phyloP scores from a whole-genome alignment of 768 basidiomycete genomes.

The Boletus huronensis region DNA sequence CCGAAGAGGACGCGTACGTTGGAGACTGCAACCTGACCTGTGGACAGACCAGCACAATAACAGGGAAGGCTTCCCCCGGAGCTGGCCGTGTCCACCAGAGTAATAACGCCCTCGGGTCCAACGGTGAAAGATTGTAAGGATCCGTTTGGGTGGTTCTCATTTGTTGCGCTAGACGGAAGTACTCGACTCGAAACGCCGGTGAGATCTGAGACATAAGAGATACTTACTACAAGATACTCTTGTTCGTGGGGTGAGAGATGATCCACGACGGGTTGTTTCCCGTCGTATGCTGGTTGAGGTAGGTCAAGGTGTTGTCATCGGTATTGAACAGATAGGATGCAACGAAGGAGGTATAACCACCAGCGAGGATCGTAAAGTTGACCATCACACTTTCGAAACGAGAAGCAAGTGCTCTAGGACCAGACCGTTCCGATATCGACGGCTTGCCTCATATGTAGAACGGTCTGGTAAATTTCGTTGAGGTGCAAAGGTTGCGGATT shows the following conservation, averaged over 20 bases:
- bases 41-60: constrained; percentile 48
- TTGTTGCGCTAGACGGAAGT: constrained; percentile 44
- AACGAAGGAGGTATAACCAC: constrained; percentile 59
- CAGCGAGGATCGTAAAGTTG: constrained; percentile 64
- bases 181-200: background rate
- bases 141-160: constrained; percentile 44
- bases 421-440: too few species aligned
- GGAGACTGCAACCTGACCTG: constrained; percentile 56
- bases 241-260: constrained; percentile 50
- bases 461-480: too few species aligned
- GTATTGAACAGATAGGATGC: constrained; percentile 62
- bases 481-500: too few species aligned
- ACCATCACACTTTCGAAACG: constrained; percentile 52
- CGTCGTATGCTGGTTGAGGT: constrained; percentile 41
- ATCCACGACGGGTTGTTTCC: constrained; percentile 61
- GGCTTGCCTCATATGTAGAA: too few species aligned
- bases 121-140: constrained; percentile 59
- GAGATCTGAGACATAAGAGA: background rate
- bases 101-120: constrained; percentile 40
- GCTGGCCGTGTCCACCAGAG: constrained; percentile 41
- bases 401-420: too few species aligned
- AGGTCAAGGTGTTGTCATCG: constrained; percentile 43
- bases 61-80: constrained; percentile 53
- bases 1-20: constrained; percentile 45
- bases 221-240: constrained; percentile 58